Base-by-base conservation (phyloP, 2,329 filamentous ascomycete species). In the Cryphonectria japonica region DNA sequence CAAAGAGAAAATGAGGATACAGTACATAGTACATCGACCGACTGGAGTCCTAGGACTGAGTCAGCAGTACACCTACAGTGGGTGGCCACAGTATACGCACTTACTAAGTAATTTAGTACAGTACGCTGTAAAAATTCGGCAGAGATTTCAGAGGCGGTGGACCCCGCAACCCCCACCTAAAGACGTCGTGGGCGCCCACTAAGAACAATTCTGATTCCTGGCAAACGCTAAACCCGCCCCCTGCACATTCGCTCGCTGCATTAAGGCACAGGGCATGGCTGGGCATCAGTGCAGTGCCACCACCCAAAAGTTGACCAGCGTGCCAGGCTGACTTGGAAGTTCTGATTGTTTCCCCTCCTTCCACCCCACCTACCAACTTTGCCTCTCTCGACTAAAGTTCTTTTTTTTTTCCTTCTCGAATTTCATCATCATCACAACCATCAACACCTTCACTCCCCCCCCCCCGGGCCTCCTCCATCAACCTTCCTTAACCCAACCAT, bases 71-170 rank as follows among this genome's bases (percentile, higher is more conserved):
- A n/a, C 19, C 6, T 22, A 19, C 16, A 50, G 43, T 22, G 5
- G 43, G 43, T 16, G 19, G 46, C 6, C 46, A 50, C 19, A 50
- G 46, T 7, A 26, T 26, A 26, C 26, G 26, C 26, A n/a, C 46
- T 50, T 13, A 13, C 37, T 39, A 39, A 39, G 37, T 9, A 16
- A 19, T 7, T 16, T n/a, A 50, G 22, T 50, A 50, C 46, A 50
- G 46, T n/a, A 50, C 37, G 37, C 37, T 39, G 37, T 39, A 62
- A 37, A 22, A 39, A 13, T 19, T 13, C n/a, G 61, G 66, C 70
- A 72, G 70, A 72, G 70, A 72, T 70, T 72, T 72, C 70, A 72
- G 39, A 63, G 50, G 64, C 29, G 52, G 69, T 52, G 57, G 39
- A 59, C 59, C 52, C 63, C 41, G 19, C 63, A 34, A 4, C 13